Base-by-base conservation (phyloP, 495 filamentous ascomycete genomes). In the Platismatia glauca region DNA sequence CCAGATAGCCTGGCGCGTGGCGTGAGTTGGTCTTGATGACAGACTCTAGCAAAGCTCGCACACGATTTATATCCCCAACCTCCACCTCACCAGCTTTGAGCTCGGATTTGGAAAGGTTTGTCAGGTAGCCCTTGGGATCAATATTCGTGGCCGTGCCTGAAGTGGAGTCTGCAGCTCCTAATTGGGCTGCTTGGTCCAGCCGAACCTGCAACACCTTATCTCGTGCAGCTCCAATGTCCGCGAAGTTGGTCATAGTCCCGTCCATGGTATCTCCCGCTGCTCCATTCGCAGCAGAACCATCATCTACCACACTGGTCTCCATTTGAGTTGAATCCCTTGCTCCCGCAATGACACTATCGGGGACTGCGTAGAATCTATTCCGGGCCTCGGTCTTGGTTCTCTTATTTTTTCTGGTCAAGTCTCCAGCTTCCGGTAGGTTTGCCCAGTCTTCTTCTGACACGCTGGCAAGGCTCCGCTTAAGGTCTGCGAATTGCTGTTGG, bases 401-500 rank as follows among this genome's bases (percentile, higher is more conserved):
- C 72, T 91, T 82, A 62, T 96, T 95, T 73, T 89, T 92, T 55
- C 95, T 93, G 0, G 94, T 99, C 63, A 97, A 81, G 73, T 99
- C 94, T 61, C 94, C 94, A 43, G 96, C 91, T 67, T 99, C 94
- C 11, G 94, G 94, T 35, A 99, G 79, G 64, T 86, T 92, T 48
- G 91, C 91, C 94, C 94, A 99, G 64, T 97, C 92, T 58, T 97
- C 93, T 75, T 97, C 94, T 60, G 88, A 90, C 57, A 99, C 86
- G 20, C 85, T 87, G 39, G 87, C 88, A 31, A 99, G 80, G 3
- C 88, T 90, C 69, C 95, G 81, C 74, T 97, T 99, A 53, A 97
- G 78, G 67, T 96, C 95, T 71, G 91, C 91, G 71, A 99, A 99
- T 72, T 97, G 94, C 68, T 97, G 91, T 75, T 96, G 91, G 58